Evolutionary conservation across 108 stramenopile species (phyloP).

Genomic region (Fragilaria radians): DNA sequence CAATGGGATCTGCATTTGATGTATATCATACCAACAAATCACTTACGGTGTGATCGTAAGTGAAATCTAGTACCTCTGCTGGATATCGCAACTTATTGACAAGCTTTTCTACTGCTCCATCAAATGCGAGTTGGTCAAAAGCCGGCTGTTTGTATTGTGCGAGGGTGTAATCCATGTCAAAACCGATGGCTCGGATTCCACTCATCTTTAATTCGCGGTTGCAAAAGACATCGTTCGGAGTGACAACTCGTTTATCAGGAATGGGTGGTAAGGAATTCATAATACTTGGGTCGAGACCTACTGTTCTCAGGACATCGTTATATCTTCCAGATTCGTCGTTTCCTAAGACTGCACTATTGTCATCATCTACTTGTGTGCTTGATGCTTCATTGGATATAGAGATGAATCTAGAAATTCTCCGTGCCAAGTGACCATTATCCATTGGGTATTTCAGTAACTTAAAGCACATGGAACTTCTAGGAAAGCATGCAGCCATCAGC

Average conservation of each 20-base stretch:
- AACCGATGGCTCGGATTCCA: slow-evolving; percentile 83
- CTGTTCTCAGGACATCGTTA: neutral
- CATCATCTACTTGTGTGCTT: no score
- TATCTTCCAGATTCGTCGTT: neutral
- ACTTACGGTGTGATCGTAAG: slow-evolving; percentile 69
- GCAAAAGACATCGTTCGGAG: slow-evolving; percentile 78
- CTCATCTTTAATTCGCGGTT: slow-evolving; percentile 86
- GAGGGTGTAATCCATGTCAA: slow-evolving; percentile 96
- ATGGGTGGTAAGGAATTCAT: no score
- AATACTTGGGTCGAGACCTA: neutral
- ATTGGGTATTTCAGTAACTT: no score
- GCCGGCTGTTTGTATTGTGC: slow-evolving; percentile 89
- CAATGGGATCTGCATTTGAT: no score
- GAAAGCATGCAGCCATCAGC: no score
- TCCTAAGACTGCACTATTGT: neutral
- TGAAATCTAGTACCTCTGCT: slow-evolving; percentile 68
- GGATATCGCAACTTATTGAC: slow-evolving; percentile 84
- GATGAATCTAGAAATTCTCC: no score
- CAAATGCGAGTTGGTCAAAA: slow-evolving; percentile 91
- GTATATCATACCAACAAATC: neutral
- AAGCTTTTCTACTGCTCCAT: slow-evolving; percentile 92
- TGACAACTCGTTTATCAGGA: slow-evolving; percentile 38
- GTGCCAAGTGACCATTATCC: no score
- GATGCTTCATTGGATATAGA: no score
- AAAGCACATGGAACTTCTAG: no score